Evolutionary conservation across 257 asterid species (phyloP).

Genomic region (Capsicum pubescens): DNA sequence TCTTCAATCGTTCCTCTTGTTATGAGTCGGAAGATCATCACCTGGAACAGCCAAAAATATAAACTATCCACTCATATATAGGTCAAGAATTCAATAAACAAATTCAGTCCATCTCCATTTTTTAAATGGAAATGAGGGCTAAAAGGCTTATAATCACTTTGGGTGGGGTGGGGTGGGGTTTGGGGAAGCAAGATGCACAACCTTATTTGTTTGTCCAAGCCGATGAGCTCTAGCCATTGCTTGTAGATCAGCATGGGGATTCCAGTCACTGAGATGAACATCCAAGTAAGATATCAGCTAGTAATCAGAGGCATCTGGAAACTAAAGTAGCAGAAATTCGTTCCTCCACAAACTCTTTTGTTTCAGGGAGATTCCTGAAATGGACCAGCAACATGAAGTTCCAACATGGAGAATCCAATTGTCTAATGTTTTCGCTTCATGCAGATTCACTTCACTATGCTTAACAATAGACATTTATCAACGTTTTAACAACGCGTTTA

Average conservation of each 20-base stretch:
- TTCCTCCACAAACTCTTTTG: not conserved
- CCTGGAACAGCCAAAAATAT: constrained; percentile 54
- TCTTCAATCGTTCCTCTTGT: constrained; percentile 96
- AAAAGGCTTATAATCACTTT: constrained; percentile 24
- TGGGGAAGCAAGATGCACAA: constrained; percentile 40
- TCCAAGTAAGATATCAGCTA: constrained; percentile 31
- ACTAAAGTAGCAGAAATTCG: not conserved
- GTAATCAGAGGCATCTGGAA: constrained; percentile 19
- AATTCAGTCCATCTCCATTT: constrained; percentile 26
- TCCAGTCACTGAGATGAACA: constrained; percentile 87
- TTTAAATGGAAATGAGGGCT: constrained; percentile 16
- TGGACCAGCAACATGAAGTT: not conserved
- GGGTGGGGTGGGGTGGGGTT: constrained; percentile 4
- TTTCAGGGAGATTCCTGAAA: not conserved
- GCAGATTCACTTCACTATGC: not conserved
- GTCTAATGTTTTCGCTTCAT: not conserved
- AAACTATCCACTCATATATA: constrained; percentile 31
- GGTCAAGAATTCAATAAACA: constrained; percentile 32
- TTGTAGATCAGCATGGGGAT: constrained; percentile 99
- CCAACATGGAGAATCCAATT: constrained; percentile 15
- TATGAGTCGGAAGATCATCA: constrained; percentile 89
- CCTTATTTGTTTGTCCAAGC: constrained; percentile 99
- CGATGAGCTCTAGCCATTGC: constrained; percentile 99
- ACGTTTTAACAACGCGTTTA: not conserved
- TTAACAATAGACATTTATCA: constrained; percentile 8